These are phyloP conservation scores for Coriaria nepalensis DNA, from an alignment of 306 rosid species.

Conservation along the genomic window DNA sequence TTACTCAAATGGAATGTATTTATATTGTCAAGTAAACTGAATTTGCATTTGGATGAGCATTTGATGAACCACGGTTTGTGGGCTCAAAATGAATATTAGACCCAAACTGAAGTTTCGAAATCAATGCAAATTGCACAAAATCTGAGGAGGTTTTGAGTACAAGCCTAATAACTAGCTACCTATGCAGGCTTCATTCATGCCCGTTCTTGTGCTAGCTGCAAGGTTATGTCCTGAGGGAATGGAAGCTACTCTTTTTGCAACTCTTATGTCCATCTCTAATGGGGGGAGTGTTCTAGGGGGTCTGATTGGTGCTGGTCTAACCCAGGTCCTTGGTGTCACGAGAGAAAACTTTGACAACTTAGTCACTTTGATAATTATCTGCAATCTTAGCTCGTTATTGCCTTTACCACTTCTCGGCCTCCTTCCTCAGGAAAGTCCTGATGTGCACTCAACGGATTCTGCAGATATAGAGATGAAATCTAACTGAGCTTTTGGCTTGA, in stretches of 20 bases:
- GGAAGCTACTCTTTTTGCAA: conserved; percentile 98
- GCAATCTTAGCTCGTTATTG: conserved; percentile 81
- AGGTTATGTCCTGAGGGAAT: conserved; percentile 93
- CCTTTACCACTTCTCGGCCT: conserved; percentile 92
- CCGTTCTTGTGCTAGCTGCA: conserved; percentile 93
- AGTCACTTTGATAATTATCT: conserved; percentile 57
- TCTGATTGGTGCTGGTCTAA: conserved; percentile 82
- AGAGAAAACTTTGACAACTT: conserved; percentile 79
- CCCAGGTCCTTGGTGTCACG: conserved; percentile 72
- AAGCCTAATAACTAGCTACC: too few species aligned
- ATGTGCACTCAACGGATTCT: conserved; percentile 28
- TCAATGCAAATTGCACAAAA: too few species aligned
- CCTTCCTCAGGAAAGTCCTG: conserved; percentile 51
- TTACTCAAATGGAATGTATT: too few species aligned
- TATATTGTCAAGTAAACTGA: too few species aligned
- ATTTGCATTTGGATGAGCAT: too few species aligned
- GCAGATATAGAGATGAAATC: conserved; percentile 66
- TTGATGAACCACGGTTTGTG: too few species aligned
- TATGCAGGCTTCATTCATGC: conserved; percentile 92
- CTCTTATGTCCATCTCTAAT: conserved; percentile 88
- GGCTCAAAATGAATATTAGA: too few species aligned
- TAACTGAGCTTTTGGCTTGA: conserved; percentile 30
- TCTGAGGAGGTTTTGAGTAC: too few species aligned
- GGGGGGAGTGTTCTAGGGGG: conserved; percentile 96
- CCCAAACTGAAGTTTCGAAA: too few species aligned